Percentiles rank a stretch among this genome's conserved stretches.
Evolutionary conservation across 2,329 filamentous ascomycete genomes (phyloP).

Genomic region (Ophiocordyceps unilateralis): DNA sequence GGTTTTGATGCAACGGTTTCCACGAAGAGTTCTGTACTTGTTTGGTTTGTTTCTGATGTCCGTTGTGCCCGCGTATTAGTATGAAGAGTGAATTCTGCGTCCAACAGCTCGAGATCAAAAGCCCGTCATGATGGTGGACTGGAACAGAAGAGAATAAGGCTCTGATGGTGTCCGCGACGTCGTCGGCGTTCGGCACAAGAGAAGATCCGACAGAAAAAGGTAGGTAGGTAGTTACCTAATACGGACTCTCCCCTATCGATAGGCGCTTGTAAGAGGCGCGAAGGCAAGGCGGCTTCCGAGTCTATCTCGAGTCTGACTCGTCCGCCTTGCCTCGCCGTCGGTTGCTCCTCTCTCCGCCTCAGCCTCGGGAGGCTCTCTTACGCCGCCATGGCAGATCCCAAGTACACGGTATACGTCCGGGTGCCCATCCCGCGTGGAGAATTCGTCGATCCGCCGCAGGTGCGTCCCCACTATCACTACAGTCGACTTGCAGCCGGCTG

Average conservation of each 20-base stretch:
- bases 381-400: slow-evolving; percentile 29
- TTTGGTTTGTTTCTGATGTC: not conserved
- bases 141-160: not conserved
- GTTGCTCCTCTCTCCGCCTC: not conserved
- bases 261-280: not conserved
- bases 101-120: not conserved
- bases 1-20: not conserved
- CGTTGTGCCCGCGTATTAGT: not conserved
- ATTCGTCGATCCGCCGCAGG: slow-evolving; percentile 80
- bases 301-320: too few species aligned
- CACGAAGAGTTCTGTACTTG: not conserved
- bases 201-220: not conserved
- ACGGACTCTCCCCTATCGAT: not conserved
- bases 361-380: not conserved
- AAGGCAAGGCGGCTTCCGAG: too few species aligned
- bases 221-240: not conserved
- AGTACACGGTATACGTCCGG: slow-evolving; percentile 65
- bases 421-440: slow-evolving; percentile 76
- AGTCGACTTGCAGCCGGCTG: not conserved
- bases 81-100: not conserved
- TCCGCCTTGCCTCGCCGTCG: not conserved
- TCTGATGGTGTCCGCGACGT: not conserved
- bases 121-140: not conserved
- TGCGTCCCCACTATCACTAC: slow-evolving; percentile 22
- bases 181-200: not conserved